These are phyloP conservation scores for Lactarius trivialis DNA, from an alignment of 768 basidiomycete species.

Conservation along the genomic window DNA sequence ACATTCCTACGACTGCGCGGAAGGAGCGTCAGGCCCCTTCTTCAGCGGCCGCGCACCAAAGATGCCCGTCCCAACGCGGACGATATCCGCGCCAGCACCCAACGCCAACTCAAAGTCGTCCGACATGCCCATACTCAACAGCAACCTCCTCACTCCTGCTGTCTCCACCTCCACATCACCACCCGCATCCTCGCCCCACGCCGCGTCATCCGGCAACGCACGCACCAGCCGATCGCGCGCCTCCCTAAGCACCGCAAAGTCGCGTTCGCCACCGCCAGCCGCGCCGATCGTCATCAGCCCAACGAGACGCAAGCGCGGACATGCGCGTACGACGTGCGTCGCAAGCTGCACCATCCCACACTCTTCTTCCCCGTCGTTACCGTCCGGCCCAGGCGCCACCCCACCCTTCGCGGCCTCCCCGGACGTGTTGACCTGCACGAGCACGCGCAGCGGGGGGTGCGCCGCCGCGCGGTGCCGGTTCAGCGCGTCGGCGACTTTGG, in stretches of 20 bases:
- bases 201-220: conserved; percentile 32
- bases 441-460: conserved; percentile 59
- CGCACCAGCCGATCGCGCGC: conserved; percentile 55
- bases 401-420: conserved; percentile 91
- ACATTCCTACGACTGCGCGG: neutral
- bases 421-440: conserved; percentile 94
- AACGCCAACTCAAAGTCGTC: conserved; percentile 88
- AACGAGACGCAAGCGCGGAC: conserved; percentile 67
- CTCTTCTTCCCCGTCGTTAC: conserved; percentile 24
- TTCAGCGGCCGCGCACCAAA: conserved; percentile 19
- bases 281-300: conserved; percentile 98
- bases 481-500: conserved; percentile 73
- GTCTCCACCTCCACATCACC: conserved; percentile 25
- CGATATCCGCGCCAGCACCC: conserved; percentile 76
- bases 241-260: conserved; percentile 65
- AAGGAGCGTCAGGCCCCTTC: neutral
- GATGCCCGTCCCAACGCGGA: conserved; percentile 81
- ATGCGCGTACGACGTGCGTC: conserved; percentile 57
- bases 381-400: conserved; percentile 29
- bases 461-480: conserved; percentile 65
- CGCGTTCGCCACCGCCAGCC: conserved; percentile 48
- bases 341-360: conserved; percentile 62
- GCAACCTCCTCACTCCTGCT: conserved; percentile 46
- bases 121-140: conserved; percentile 96
- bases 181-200: conserved; percentile 23